Evolutionary conservation across 202 grass and related monocot genomes (phyloP).

Genomic region (Miscanthus sacchariflorus): DNA sequence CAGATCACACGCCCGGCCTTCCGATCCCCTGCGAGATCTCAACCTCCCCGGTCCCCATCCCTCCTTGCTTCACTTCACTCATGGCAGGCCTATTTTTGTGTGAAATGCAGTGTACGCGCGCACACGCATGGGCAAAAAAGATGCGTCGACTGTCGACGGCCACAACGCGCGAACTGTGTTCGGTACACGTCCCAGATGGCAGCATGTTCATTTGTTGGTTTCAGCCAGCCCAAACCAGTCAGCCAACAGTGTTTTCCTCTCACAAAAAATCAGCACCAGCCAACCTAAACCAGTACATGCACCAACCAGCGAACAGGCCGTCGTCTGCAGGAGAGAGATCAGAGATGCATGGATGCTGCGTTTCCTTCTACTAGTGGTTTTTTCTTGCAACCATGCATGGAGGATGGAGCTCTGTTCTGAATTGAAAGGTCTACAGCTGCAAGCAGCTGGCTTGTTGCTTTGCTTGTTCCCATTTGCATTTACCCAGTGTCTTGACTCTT

Average conservation of each 20-base stretch:
- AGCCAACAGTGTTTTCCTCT: no score
- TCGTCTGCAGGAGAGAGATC: neutral
- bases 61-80: neutral
- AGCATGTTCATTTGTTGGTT: no score
- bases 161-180: constrained; percentile 38
- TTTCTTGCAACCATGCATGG: constrained; percentile 3
- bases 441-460: constrained; percentile 7
- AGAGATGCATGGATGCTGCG: constrained; percentile 3
- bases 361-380: neutral
- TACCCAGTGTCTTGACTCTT: neutral
- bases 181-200: neutral
- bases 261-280: no score
- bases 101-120: constrained; percentile 47
- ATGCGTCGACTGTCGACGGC: neutral
- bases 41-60: neutral
- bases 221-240: no score
- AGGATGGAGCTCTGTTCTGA: constrained; percentile 13
- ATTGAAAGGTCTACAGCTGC: constrained; percentile 22
- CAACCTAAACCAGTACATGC: no score
- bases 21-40: constrained; percentile 36
- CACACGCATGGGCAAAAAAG: neutral
- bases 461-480: constrained; percentile 3
- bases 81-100: constrained; percentile 9
- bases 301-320: no score
- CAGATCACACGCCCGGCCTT: neutral